Evolutionary conservation across 768 basidiomycete species (phyloP), one percentile per base, ranked within the genome.

Genomic region (Psilocybe cyanescens): DNA sequence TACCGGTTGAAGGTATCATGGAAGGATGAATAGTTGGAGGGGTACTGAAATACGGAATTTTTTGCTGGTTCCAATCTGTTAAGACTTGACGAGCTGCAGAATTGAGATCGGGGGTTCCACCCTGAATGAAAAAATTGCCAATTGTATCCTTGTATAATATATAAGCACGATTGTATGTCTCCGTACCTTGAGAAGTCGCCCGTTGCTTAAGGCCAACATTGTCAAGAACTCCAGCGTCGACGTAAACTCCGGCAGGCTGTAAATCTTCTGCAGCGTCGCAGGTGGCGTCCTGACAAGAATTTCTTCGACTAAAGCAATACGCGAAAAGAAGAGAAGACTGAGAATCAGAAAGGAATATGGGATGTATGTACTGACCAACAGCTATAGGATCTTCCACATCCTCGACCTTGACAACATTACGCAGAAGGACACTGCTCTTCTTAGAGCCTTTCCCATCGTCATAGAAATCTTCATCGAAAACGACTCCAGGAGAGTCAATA

Each of bases 401-500:
- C 72, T 97, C 97, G 2, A 95, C 91, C 72, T 89, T 95, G 62
- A 97, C 82, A 33, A 95, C 94, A 67, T 97, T 97, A 19, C 94
- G 80, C 8, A 97, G 80, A 31, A 97, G 79, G 12, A 96, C 80
- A 67, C 87, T 89, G 3, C 81, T 80, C 58, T 85, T 87, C 74
- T 74, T 84, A 65, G 65, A 71, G 3, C 78, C 76, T 57, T 82
- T 83, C 37, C 71, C 74, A 53, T 80, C 75, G 39, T 73, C 71
- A 58, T 70, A 71, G 51, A 87, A 83, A 59, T 91, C 87, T 58
- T 94, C 92, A 62, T 95, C 94, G 66, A 97, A 94, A 1, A 99
- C 92, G n/a, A 99, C 95, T 62, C 97, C 97, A 0, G 97, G 97
- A 39, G 95, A 98, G 75, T 99, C 97, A 5, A 99, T 83, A 37